Evolutionary conservation across 2,329 filamentous ascomycete genomes (phyloP).

Genomic region (Graphilbum fragrans): DNA sequence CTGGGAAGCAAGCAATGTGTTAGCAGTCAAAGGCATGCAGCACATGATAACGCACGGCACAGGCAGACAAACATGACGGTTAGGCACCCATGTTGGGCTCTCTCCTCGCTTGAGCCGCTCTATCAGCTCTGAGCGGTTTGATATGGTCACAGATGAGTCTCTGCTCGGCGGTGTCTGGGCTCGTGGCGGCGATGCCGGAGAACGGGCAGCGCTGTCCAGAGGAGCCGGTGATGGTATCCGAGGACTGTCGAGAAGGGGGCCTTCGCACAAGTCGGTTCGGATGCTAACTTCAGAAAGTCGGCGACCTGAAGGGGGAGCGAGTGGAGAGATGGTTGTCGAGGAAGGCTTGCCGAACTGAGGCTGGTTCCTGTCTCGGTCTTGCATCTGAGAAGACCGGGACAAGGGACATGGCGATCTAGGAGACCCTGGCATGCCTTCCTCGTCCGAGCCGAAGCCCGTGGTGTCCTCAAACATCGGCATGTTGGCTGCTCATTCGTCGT

Average conservation of each 20-base stretch:
- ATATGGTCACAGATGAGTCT: conserved; percentile 22
- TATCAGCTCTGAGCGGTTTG: conserved; percentile 68
- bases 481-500: conserved; percentile 4
- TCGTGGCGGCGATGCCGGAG: neutral
- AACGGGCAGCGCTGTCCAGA: neutral
- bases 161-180: conserved; percentile 16
- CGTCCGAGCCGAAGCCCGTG: conserved; percentile 20
- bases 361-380: neutral
- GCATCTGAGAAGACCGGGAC: too few relatives aligned
- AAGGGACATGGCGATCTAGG: too few relatives aligned
- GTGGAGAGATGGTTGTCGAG: conserved; percentile 4
- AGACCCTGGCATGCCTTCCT: conserved; percentile 5
- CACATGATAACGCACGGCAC: neutral
- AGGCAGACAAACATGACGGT: conserved; percentile 32
- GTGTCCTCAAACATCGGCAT: conserved; percentile 51
- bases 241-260: conserved; percentile 34
- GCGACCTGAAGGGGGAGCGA: conserved; percentile 16
- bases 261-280: conserved; percentile 48
- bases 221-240: neutral
- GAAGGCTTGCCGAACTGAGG: neutral
- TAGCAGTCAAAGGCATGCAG: neutral
- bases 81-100: conserved; percentile 61
- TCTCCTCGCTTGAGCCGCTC: conserved; percentile 70
- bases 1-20: conserved; percentile 14
- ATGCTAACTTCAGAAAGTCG: conserved; percentile 48